Evolutionary conservation across 1,284 basidiomycete species (phyloP), one percentile per base, ranked within the genome.

Genomic region (Cutaneotrichosporon sp.): DNA sequence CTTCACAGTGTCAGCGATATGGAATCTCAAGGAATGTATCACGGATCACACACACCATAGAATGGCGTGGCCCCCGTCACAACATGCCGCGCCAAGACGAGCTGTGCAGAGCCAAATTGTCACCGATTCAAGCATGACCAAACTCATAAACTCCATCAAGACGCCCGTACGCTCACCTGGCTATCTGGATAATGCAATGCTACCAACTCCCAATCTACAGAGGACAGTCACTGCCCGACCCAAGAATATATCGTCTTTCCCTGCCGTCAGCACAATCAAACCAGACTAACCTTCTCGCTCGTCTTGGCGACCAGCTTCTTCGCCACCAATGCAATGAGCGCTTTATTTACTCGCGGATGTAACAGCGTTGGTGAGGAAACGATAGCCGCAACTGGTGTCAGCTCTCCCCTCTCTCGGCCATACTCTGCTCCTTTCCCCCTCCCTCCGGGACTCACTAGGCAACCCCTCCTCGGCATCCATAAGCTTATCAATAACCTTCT

Each of bases 311-410:
- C 91, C 31, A 91, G 86, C 77, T 96, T 97, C 60, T 92, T 86
- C 70, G 89, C 89, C 1, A 95, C 91, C 1, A 97, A 83, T 1
- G 92, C 91, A 63, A 97, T 93, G 36, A 97, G 83, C 70, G 92
- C 93, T 79, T 94, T 96, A 81, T 97, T 96, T 51, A 92, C 92
- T 42, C 89, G 86, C 7, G 91, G 90, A 80, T 95, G 92, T 56
- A 88, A 89, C 55, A 95, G 83, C 64, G 93, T 91, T 0, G 92
- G 91, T 1, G 88, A 87, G 57, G 84, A 86, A 67, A 93, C 86
- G 59, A 97, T 84, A 58, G 92, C 90, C 47, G 85, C 81, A 47
- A 95, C 93, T 96, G 69, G 30, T 16, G 57, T 60, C 52, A 60
- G 50, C 47, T 60, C 13, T 14, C 5, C 42, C 2, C 40, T 26